A percentile compares a stretch with the other conserved stretches of the same genome.
Evolutionary conservation across 2,329 filamentous ascomycete genomes (phyloP).

Genomic region (Aspergillus viridinutans): DNA sequence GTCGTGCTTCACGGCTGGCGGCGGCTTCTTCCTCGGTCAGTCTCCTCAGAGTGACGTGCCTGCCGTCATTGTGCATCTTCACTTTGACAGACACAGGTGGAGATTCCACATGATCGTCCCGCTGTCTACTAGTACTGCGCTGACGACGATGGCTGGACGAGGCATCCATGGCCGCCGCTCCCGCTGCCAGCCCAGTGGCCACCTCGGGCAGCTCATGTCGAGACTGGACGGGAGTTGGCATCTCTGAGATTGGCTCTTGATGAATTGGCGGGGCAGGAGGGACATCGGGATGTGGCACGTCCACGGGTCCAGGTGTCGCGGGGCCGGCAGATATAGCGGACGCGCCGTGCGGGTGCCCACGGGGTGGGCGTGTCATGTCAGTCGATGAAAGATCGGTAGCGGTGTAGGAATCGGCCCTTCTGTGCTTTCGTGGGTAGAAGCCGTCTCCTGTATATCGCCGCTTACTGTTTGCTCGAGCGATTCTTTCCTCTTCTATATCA

Average conservation of each 20-base stretch:
- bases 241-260: slow-evolving; percentile 33
- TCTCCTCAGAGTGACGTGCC: slow-evolving; percentile 59
- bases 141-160: slow-evolving; percentile 28
- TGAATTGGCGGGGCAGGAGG: slow-evolving; percentile 41
- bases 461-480: slow-evolving; percentile 51
- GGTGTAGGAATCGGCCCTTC: slow-evolving; percentile 29
- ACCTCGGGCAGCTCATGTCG: slow-evolving; percentile 23
- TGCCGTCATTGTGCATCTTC: slow-evolving; percentile 61
- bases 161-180: slow-evolving; percentile 29
- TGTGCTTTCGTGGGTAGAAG: slow-evolving; percentile 26
- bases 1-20: slow-evolving; percentile 53
- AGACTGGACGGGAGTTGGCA: slow-evolving; percentile 17
- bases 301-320: slow-evolving; percentile 26
- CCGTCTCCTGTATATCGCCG: slow-evolving; percentile 70
- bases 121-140: slow-evolving; percentile 27
- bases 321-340: slow-evolving; percentile 31
- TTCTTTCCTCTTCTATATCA: slow-evolving; percentile 50
- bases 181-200: slow-evolving; percentile 29
- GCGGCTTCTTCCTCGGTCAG: slow-evolving; percentile 61
- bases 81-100: slow-evolving; percentile 62
- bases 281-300: slow-evolving; percentile 28
- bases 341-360: slow-evolving; percentile 27
- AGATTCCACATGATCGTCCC: slow-evolving; percentile 47
- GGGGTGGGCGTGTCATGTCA: slow-evolving; percentile 29
- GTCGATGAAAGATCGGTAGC: slow-evolving; percentile 37